Base-by-base conservation (phyloP, 495 filamentous ascomycete genomes). In the Echria macrotheca region DNA sequence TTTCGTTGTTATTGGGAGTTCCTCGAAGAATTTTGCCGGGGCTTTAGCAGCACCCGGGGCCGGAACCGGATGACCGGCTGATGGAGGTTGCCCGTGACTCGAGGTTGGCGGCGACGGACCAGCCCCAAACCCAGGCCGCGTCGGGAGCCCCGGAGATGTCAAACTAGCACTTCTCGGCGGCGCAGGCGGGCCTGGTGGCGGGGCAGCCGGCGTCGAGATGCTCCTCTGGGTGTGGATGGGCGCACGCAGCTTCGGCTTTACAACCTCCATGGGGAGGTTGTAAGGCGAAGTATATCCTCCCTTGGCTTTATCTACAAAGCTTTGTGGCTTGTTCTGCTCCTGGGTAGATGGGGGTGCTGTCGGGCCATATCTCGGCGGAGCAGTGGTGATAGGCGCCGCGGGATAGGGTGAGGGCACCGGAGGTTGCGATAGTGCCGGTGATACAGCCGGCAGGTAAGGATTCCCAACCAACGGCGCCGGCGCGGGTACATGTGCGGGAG, bases 221-320 rank as follows among this genome's bases (percentile, higher is more conserved):
- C 47, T 56, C 33, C 55, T 53, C 36, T 62, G 65, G 38, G 59
- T 66, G 29, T 71, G 69, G 33, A 70, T 70, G 47, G 69, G 77
- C 39, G 65, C 63, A 47, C 78, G 67, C 69, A 80, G 81, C 67
- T 79, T 77, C 23, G 84, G 84, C 45, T 80, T 79, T 14, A 83
- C 75, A 12, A 96, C 75, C 39, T 95, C 91, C 68, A 94, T 88
- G 2, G 93, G 93, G 3, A 98, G 77, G 65, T 98, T 93, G 56
- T 95, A 98, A 3, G 93, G 93, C 19, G 90, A 96, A 24, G 81
- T 77, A 61, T 97, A 98, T 8, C 91, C 91, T 33, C 89, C 83
- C 64, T 94, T 97, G 6, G 86, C 70, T 54, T 90, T 91, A 59
- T 89, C 84, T 4, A 79, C 86, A 64, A 95, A 98, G 60, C 91